Percentiles rank a stretch among this genome's conserved stretches.
These are phyloP conservation scores for Inonotus hispidus DNA, from an alignment of 1,284 basidiomycete genomes.

Conservation along the genomic window DNA sequence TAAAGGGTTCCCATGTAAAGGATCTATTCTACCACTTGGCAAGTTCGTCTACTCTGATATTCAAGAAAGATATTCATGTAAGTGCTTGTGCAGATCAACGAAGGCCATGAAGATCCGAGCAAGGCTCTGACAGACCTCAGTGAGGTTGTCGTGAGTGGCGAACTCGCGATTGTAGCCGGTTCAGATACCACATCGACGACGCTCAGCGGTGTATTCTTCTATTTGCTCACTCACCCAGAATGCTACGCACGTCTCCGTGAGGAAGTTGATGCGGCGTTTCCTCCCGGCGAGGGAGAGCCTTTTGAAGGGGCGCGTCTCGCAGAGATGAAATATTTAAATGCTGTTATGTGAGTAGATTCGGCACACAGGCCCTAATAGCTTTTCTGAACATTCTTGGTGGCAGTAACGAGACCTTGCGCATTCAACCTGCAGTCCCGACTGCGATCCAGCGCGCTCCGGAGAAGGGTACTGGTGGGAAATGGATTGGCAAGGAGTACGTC, in stretches of 20 bases:
- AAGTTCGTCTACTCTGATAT: background rate
- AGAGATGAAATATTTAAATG: constrained; percentile 30
- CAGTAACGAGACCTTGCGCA: constrained; percentile 16
- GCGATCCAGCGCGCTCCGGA: constrained; percentile 15
- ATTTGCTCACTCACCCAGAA: constrained; percentile 30
- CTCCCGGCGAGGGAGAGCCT: constrained; percentile 16
- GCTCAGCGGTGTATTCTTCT: constrained; percentile 28
- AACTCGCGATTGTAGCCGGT: constrained; percentile 33
- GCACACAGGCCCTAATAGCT: background rate
- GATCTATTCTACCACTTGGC: constrained; percentile 17
- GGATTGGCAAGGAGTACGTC: constrained; percentile 15
- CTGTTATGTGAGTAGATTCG: constrained; percentile 26
- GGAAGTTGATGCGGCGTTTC: constrained; percentile 27
- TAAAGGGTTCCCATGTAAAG: constrained; percentile 7
- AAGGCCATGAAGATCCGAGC: constrained; percentile 24
- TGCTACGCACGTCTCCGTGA: constrained; percentile 25
- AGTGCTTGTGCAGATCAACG: constrained; percentile 27
- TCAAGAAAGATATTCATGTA: background rate
- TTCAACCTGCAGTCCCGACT: constrained; percentile 14
- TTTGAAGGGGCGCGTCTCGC: constrained; percentile 21
- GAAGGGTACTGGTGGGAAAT: constrained; percentile 16
- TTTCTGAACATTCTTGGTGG: background rate
- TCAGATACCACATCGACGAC: constrained; percentile 34
- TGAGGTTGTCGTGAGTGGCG: constrained; percentile 29
- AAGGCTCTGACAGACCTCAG: constrained; percentile 20